Percentiles rank a stretch among this genome's conserved stretches.
Conservation (phyloP, 768 basidiomycete species). For the Tubosaeta brunneosetosa region DNA sequence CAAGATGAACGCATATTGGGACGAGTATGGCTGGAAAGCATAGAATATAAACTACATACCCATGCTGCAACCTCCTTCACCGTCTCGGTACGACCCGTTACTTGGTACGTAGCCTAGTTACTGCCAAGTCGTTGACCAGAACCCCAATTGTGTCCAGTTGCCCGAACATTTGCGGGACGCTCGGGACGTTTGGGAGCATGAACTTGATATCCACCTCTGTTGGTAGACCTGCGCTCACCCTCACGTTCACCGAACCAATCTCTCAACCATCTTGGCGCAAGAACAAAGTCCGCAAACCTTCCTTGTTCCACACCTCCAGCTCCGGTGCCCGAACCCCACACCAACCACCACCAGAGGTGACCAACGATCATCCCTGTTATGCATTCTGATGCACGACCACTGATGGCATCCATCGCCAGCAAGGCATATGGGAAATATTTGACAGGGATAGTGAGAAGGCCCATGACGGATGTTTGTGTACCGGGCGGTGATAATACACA, state of each 20-base stretch:
- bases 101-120: slow-evolving; percentile 4
- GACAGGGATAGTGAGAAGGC: slow-evolving; percentile 69
- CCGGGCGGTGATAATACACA: slow-evolving; percentile 63
- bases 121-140: slow-evolving; percentile 47
- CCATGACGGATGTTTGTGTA: slow-evolving; percentile 69
- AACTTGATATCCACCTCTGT: slow-evolving; percentile 51
- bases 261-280: slow-evolving; percentile 58
- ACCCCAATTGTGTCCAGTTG: slow-evolving; percentile 49
- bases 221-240: slow-evolving; percentile 32
- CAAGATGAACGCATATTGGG: slow-evolving; percentile 67
- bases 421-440: slow-evolving; percentile 71
- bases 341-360: slow-evolving; percentile 76
- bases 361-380: slow-evolving; percentile 73
- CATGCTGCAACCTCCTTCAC: not conserved
- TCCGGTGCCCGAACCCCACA: slow-evolving; percentile 48
- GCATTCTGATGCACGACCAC: slow-evolving; percentile 54
- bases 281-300: slow-evolving; percentile 36
- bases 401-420: slow-evolving; percentile 66
- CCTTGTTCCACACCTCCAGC: slow-evolving; percentile 37
- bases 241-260: slow-evolving; percentile 41
- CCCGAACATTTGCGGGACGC: slow-evolving; percentile 13
- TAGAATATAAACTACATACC: slow-evolving; percentile 10
- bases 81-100: not conserved
- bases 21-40: slow-evolving; percentile 27
- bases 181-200: slow-evolving; percentile 45